A percentile compares a stretch with the other conserved stretches of the same genome.
phyloP scores from a whole-genome alignment of 2,329 filamentous ascomycete species.

The Fusarium scirpi region DNA sequence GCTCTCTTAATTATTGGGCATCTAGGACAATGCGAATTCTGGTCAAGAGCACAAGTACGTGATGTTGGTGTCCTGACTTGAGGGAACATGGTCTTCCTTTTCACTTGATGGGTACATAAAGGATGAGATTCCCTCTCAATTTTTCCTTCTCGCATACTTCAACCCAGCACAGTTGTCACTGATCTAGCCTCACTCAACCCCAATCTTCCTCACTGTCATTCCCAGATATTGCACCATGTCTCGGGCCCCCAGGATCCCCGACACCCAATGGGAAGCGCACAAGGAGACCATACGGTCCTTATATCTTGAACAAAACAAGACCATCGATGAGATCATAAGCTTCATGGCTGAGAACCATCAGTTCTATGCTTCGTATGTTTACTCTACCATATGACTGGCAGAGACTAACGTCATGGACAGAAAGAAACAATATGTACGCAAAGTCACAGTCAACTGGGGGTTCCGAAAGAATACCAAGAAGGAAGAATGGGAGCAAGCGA shows the following conservation, averaged over 20 bases:
- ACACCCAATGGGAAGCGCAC: not conserved
- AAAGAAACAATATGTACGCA: not conserved
- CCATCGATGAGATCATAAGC: not conserved
- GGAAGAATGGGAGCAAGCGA: not conserved
- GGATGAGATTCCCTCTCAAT: no score
- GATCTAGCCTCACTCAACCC: fast-evolving
- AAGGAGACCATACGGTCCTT: not conserved
- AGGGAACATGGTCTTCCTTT: fast-evolving
- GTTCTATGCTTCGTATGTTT: not conserved
- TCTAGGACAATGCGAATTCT: not conserved
- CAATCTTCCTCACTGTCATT: not conserved
- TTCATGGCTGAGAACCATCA: not conserved
- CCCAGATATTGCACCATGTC: not conserved
- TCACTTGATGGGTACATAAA: not conserved
- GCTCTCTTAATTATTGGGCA: not conserved
- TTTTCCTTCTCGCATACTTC: not conserved
- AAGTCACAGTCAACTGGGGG: not conserved
- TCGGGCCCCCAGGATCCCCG: not conserved
- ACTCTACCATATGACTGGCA: fast-evolving
- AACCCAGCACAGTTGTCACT: not conserved
- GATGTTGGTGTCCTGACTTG: no score
- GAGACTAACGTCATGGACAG: not conserved
- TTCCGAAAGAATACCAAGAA: not conserved
- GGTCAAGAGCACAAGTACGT: not conserved
- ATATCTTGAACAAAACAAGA: not conserved